A percentile compares a stretch with the other conserved stretches of the same genome.
These are phyloP conservation scores for Phanerochaete sordida DNA, from an alignment of 768 basidiomycete genomes.

Conservation along the genomic window DNA sequence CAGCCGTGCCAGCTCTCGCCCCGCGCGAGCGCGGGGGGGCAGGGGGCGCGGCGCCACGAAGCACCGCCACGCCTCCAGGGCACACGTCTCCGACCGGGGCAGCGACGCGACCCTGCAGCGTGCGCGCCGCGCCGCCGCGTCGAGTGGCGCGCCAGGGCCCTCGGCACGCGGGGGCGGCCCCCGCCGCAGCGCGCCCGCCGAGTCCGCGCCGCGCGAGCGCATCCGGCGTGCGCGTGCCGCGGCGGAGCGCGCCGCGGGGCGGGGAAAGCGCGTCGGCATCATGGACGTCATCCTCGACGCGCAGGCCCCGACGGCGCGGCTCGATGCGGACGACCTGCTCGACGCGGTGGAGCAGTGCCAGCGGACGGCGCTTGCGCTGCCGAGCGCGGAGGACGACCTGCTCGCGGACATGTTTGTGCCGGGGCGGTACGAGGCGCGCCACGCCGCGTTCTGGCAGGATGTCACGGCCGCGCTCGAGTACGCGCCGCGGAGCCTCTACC, in stretches of 20 bases:
- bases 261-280: conserved; percentile 33
- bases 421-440: conserved; percentile 36
- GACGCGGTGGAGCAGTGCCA: conserved; percentile 24
- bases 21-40: neutral
- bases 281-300: conserved; percentile 49
- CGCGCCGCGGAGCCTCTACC: conserved; percentile 12
- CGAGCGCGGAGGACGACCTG: conserved; percentile 17
- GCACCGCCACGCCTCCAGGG: neutral
- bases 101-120: neutral
- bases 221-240: conserved; percentile 20
- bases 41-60: neutral
- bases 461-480: conserved; percentile 14
- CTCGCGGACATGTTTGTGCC: conserved; percentile 29
- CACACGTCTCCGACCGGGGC: neutral
- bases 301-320: conserved; percentile 26
- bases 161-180: conserved; percentile 9
- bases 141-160: neutral
- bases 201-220: neutral
- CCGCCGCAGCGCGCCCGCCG: conserved; percentile 14
- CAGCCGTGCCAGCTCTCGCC: neutral
- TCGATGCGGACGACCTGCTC: conserved; percentile 28
- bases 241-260: conserved; percentile 17
- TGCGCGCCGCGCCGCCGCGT: neutral
- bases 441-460: conserved; percentile 24
- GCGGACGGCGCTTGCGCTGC: conserved; percentile 1